Base-by-base conservation (phyloP, 2,329 filamentous ascomycete genomes). In the Knoxdaviesia capensis region DNA sequence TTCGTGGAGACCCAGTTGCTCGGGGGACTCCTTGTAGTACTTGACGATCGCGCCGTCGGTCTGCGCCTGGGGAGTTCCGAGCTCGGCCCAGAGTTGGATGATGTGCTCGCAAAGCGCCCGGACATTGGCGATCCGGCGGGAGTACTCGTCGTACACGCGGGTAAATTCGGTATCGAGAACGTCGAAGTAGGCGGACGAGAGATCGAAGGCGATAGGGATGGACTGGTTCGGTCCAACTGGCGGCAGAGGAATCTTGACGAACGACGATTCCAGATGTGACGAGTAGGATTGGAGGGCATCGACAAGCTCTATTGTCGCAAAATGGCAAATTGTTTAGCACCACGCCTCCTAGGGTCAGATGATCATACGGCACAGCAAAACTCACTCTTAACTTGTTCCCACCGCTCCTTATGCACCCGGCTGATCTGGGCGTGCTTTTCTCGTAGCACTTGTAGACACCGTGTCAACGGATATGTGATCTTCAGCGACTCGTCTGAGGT, bases 121-220 rank as follows among this genome's bases (percentile, higher is more conserved):
- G 9, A 96, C 86, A 0, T 73, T 74, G 31, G 71, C 70, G 38
- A 94, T 68, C 39, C 90, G 82, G 49, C 77, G 80, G 37, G 79
- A 85, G 60, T 96, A 98, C 62, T 98, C 92, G 53, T 96, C 86
- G 59, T 96, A 96, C 20, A 98, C 84, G 46, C 86, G 76, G 7
- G 84, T 85, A 55, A 96, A 98, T 59, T 98, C 90, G 42, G 71
- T 69, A 56, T 98, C 88, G 20, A 98, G 72, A 44, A 79, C 77
- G 47, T 82, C 74, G 42, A 94, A 82, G 53, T 96, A 98, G 5
- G 79, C 69, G 0, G 83, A 77, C 0, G 88, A 94, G n/a, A 98
- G 74, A 53, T 96, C 87, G 57, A 98, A 96, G 41, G 71, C 81
- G 3, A 85, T 74, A 1, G 87, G 74, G 35, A 93, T 69, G 8